Evolutionary conservation across 2,329 filamentous ascomycete species (phyloP).

Genomic region (Beauveria scarabaeidicola): DNA sequence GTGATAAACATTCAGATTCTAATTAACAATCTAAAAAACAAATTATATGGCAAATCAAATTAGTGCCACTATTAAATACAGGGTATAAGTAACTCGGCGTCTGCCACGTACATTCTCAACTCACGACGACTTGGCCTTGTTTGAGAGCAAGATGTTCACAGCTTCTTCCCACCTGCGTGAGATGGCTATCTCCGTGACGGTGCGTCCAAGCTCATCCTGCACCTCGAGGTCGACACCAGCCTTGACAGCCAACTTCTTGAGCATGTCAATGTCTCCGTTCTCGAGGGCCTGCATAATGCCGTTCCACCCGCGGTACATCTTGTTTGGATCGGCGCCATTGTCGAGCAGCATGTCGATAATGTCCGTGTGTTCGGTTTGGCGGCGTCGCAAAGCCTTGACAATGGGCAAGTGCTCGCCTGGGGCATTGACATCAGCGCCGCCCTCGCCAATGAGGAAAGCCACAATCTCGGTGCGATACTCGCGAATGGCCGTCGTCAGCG

Average conservation of each 20-base stretch:
- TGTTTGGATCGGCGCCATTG: conserved; percentile 59
- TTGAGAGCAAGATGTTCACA: conserved; percentile 31
- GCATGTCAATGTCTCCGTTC: conserved; percentile 48
- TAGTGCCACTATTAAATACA: background rate
- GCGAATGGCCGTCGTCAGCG: conserved; percentile 58
- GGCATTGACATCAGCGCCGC: conserved; percentile 54
- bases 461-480: conserved; percentile 55
- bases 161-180: conserved; percentile 52
- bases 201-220: conserved; percentile 44
- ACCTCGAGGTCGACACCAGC: conserved; percentile 43
- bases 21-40: too few relatives aligned
- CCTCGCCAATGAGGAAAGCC: conserved; percentile 51
- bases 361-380: conserved; percentile 45
- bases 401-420: conserved; percentile 64
- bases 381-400: conserved; percentile 58
- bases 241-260: conserved; percentile 42
- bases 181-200: conserved; percentile 49
- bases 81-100: background rate
- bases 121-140: background rate
- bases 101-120: background rate
- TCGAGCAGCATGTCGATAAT: conserved; percentile 55
- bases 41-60: too few relatives aligned
- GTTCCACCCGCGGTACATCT: conserved; percentile 58
- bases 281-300: conserved; percentile 57
- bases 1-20: too few relatives aligned